These are phyloP conservation scores for Quercus variabilis DNA, from an alignment of 306 rosid species.

Conservation along the genomic window DNA sequence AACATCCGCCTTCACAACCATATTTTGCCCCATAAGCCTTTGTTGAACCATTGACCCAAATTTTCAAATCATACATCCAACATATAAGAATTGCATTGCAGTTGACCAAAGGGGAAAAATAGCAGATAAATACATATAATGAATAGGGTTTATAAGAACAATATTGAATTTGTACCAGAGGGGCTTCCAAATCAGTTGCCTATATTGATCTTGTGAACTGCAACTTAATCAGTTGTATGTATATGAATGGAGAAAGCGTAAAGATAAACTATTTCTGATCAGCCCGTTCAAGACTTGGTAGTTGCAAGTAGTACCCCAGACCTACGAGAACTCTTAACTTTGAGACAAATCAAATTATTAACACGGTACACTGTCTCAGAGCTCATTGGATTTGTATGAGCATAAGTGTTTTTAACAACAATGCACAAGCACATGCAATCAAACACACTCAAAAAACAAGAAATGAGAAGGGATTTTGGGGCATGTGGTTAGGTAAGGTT, in stretches of 20 bases:
- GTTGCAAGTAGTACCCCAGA: not conserved
- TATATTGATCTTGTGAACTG: not conserved
- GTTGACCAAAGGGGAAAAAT: not conserved
- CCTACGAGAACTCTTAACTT: not conserved
- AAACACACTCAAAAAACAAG: not conserved
- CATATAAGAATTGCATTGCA: not conserved
- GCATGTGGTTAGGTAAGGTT: too few relatives aligned
- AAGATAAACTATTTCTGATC: not conserved
- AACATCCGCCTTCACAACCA: too few relatives aligned
- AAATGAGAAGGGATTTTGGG: not conserved
- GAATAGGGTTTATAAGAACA: not conserved
- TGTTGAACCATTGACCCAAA: not conserved
- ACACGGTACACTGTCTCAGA: not conserved
- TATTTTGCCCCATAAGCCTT: not conserved
- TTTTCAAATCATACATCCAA: not conserved
- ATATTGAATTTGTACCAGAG: not conserved
- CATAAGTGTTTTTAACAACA: not conserved
- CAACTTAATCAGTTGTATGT: not conserved
- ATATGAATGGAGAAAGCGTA: not conserved
- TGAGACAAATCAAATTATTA: not conserved
- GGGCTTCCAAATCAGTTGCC: not conserved
- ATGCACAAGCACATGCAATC: too few relatives aligned
- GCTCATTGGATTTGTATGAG: not conserved
- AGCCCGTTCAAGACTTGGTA: not conserved
- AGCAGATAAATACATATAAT: not conserved